Evolutionary conservation across 2,329 filamentous ascomycete genomes (phyloP).

Genomic region (Sarocladium strictum): DNA sequence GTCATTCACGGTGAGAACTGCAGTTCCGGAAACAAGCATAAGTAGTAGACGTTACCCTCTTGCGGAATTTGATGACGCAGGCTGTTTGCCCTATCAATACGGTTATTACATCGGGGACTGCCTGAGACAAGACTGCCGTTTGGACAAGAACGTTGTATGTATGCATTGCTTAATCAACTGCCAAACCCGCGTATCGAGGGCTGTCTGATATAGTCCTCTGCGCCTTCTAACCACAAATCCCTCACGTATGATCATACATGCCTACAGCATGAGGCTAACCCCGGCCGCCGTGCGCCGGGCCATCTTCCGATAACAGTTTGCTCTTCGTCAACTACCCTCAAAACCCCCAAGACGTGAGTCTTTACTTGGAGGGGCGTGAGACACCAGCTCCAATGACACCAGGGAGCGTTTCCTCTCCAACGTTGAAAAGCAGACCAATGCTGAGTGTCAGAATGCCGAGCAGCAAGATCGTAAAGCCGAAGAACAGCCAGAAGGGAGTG

Average conservation of each 20-base stretch:
- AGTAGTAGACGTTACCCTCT: background rate
- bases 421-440: slow-evolving; percentile 72
- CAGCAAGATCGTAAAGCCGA: slow-evolving; percentile 65
- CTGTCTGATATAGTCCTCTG: background rate
- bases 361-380: slow-evolving; percentile 56
- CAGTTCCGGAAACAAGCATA: no score
- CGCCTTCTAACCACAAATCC: slow-evolving; percentile 3
- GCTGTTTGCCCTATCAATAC: background rate
- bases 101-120: background rate
- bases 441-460: slow-evolving; percentile 62
- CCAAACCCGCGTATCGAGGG: background rate
- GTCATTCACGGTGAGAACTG: no score
- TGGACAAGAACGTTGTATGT: background rate
- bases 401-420: slow-evolving; percentile 82
- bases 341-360: background rate
- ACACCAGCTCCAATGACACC: slow-evolving; percentile 96
- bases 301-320: background rate
- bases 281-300: background rate
- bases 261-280: background rate
- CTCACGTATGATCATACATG: slow-evolving; percentile 5
- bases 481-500: slow-evolving; percentile 81
- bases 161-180: slow-evolving; percentile 1
- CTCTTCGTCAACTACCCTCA: no score
- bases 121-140: background rate
- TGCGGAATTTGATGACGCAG: background rate